phyloP scores from a whole-genome alignment of 495 filamentous ascomycete genomes.

The Penicillium pancosmium region DNA sequence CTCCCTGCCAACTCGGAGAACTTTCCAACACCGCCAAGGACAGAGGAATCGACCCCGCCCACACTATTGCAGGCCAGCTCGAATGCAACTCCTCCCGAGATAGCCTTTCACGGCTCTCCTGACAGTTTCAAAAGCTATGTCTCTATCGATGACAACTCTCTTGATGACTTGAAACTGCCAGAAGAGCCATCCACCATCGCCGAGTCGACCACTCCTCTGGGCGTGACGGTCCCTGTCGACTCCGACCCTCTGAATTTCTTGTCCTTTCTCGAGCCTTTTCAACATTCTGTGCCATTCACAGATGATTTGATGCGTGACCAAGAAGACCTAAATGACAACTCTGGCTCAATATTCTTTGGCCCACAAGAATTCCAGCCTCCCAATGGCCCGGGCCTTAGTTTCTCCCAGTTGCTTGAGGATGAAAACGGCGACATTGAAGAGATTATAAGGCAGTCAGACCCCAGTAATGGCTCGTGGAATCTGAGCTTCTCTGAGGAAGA shows the following conservation, averaged over 20 bases:
- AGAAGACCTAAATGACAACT: conserved; percentile 13
- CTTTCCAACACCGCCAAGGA: conserved; percentile 24
- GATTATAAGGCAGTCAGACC: conserved; percentile 53
- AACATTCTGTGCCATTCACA: conserved; percentile 17
- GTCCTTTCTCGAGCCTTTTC: conserved; percentile 27
- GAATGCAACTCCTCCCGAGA: conserved; percentile 15
- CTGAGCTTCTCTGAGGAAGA: conserved; percentile 20
- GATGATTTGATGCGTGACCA: conserved; percentile 15
- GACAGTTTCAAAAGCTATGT: conserved; percentile 26
- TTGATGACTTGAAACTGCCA: conserved; percentile 18
- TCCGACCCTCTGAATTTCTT: conserved; percentile 24
- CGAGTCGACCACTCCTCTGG: conserved; percentile 7
- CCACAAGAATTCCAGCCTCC: conserved; percentile 6
- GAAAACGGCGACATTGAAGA: conserved; percentile 63
- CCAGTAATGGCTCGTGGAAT: conserved; percentile 42
- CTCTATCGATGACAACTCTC: conserved; percentile 21
- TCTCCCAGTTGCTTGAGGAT: conserved; percentile 40
- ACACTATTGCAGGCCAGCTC: conserved; percentile 10
- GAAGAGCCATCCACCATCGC: conserved; percentile 17
- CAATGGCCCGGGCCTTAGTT: conserved; percentile 29
- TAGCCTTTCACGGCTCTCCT: conserved; percentile 22
- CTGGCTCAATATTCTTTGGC: conserved; percentile 11
- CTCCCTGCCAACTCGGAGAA: not conserved
- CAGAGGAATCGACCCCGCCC: conserved; percentile 20
- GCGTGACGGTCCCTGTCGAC: conserved; percentile 23